Percentiles rank a stretch among this genome's conserved stretches.
Conservation (phyloP, 495 filamentous ascomycete species). For the Sphaerosporella brunnea region DNA sequence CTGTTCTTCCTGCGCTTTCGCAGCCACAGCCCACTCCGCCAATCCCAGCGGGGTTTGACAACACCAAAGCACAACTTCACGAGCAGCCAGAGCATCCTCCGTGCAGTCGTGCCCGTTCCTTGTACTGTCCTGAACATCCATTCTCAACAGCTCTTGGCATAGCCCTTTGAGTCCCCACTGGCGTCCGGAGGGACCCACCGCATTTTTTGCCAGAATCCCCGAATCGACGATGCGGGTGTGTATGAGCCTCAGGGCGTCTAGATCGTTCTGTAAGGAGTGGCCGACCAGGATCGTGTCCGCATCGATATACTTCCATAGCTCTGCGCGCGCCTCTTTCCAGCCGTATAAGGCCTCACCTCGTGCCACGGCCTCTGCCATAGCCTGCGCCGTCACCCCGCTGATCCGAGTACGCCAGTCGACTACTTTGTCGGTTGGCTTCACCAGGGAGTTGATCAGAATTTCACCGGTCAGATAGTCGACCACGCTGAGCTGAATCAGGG, state of each 20-base stretch:
- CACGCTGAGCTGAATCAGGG: constrained; percentile 16
- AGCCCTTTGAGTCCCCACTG: constrained; percentile 26
- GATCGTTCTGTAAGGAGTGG: constrained; percentile 31
- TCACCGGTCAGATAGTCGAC: constrained; percentile 36
- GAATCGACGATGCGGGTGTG: constrained; percentile 31
- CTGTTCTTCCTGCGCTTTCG: constrained; percentile 5
- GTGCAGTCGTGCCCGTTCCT: constrained; percentile 28
- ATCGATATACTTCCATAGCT: constrained; percentile 30
- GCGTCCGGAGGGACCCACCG: neutral
- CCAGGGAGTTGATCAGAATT: constrained; percentile 30
- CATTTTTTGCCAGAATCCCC: constrained; percentile 10
- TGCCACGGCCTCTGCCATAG: constrained; percentile 25
- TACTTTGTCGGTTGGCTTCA: constrained; percentile 27
- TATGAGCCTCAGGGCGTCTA: constrained; percentile 31
- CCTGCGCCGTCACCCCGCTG: constrained; percentile 27
- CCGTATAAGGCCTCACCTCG: constrained; percentile 28
- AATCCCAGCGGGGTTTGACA: constrained; percentile 17
- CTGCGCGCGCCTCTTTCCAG: constrained; percentile 29
- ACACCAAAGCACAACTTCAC: constrained; percentile 30
- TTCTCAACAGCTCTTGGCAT: constrained; percentile 21
- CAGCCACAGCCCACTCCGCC: constrained; percentile 1
- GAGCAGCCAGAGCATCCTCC: constrained; percentile 30
- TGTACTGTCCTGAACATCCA: constrained; percentile 25
- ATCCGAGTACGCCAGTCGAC: constrained; percentile 27
- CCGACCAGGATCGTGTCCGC: constrained; percentile 33